These are phyloP conservation scores for Cenchrus purpureus DNA, from an alignment of 176 grass and related monocot species.

Conservation along the genomic window DNA sequence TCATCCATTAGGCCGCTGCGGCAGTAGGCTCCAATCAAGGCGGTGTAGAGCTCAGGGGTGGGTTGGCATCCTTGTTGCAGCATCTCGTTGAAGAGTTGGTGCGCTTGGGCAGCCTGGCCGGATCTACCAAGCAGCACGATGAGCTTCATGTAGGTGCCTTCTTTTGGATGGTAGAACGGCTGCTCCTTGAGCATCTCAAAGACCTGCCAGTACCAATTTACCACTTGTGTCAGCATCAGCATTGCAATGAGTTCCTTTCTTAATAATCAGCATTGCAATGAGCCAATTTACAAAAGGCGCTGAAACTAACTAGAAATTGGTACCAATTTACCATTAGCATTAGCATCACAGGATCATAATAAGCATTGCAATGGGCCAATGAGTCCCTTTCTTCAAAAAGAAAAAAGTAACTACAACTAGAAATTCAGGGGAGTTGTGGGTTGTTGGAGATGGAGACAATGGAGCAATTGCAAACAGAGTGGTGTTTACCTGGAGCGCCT, in stretches of 20 bases:
- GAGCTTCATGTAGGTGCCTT: constrained; percentile 89
- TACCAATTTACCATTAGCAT: background rate
- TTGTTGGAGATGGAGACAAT: background rate
- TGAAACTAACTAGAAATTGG: too few relatives aligned
- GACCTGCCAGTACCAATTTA: constrained; percentile 44
- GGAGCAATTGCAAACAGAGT: background rate
- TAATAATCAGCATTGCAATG: background rate
- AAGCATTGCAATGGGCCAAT: too few relatives aligned
- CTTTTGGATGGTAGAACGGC: constrained; percentile 82
- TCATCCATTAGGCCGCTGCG: constrained; percentile 64
- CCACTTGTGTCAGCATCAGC: background rate
- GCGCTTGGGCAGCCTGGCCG: constrained; percentile 61
- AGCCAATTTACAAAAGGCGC: background rate
- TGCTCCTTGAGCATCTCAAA: constrained; percentile 87
- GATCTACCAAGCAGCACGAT: constrained; percentile 66
- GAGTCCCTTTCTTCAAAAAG: background rate
- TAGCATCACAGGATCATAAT: too few relatives aligned
- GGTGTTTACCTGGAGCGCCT: constrained; percentile 66
- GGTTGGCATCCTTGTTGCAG: constrained; percentile 61
- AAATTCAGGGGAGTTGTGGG: background rate
- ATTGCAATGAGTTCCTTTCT: background rate
- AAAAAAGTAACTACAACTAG: background rate
- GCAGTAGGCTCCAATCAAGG: constrained; percentile 76
- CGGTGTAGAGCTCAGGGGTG: constrained; percentile 72
- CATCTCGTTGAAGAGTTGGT: constrained; percentile 71